Conservation (phyloP, 768 basidiomycete genomes). For the Ramaria rubella region DNA sequence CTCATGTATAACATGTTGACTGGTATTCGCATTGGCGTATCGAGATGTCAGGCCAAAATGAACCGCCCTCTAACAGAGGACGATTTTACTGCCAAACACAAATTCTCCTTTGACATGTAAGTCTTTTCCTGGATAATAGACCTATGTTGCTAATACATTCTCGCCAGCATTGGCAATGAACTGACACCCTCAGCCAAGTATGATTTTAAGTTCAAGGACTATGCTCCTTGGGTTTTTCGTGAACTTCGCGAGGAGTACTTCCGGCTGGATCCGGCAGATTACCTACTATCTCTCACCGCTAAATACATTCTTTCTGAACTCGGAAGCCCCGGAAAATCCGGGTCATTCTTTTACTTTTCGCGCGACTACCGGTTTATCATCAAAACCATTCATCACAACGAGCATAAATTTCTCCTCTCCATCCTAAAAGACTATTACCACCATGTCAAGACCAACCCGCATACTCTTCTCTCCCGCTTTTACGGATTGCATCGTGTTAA, state of each 20-base stretch:
- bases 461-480: conserved; percentile 88
- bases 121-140: conserved; percentile 23
- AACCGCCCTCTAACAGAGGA: conserved; percentile 76
- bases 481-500: conserved; percentile 98
- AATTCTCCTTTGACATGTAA: conserved; percentile 95
- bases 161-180: conserved; percentile 89
- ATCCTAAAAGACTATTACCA: conserved; percentile 80
- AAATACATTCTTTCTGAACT: conserved; percentile 98
- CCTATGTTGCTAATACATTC: conserved; percentile 5
- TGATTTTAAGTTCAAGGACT: conserved; percentile 99
- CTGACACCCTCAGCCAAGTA: conserved; percentile 96
- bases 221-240: conserved; percentile 97
- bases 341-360: conserved; percentile 99
- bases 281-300: conserved; percentile 90
- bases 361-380: conserved; percentile 99
- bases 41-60: conserved; percentile 93
- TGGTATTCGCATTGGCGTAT: conserved; percentile 93
- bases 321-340: conserved; percentile 96
- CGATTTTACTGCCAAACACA: conserved; percentile 85
- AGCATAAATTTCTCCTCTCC: conserved; percentile 86
- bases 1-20: conserved; percentile 99
- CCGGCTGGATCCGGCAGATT: conserved; percentile 94
- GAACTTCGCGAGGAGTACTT: conserved; percentile 92
- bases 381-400: conserved; percentile 93
- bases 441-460: conserved; percentile 85